Conservation (phyloP, 73 alveolate species). For the Paramecium biaurelia region DNA sequence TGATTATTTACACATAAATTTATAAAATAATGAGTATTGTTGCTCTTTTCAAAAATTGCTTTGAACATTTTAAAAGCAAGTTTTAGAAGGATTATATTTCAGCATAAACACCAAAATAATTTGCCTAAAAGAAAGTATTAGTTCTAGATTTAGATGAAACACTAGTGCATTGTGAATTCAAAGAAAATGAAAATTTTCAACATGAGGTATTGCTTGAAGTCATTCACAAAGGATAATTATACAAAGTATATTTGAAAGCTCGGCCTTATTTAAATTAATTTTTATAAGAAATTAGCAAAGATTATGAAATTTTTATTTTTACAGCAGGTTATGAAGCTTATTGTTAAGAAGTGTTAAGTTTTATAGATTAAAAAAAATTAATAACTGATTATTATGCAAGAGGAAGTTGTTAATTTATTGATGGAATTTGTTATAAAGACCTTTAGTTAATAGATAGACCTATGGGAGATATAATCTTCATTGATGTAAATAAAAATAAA, state of each 20-base stretch:
- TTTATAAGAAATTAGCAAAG: not conserved
- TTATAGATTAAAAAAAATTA: not conserved
- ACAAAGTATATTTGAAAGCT: not conserved
- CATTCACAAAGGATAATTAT: not conserved
- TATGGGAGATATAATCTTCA: not conserved
- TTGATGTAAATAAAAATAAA: not conserved
- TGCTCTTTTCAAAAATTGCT: not conserved
- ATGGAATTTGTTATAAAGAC: constrained; percentile 35
- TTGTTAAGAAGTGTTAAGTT: constrained; percentile 4
- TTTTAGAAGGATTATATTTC: not conserved
- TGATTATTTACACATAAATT: not conserved
- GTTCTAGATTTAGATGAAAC: constrained; percentile 52
- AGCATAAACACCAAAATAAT: not conserved
- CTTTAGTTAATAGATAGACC: not conserved
- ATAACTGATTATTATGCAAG: constrained; percentile 35
- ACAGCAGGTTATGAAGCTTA: constrained; percentile 45
- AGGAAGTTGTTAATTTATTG: not conserved
- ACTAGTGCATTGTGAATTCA: constrained; percentile 48
- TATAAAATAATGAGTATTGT: not conserved
- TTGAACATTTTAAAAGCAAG: not conserved
- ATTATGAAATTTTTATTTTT: constrained; percentile 13
- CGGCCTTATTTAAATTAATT: not conserved
- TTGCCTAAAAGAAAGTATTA: not conserved
- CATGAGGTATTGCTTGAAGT: constrained; percentile 21
- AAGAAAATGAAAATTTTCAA: constrained; percentile 1